Conservation (phyloP, 2,329 filamentous ascomycete species). For the Piedraia hortae region DNA sequence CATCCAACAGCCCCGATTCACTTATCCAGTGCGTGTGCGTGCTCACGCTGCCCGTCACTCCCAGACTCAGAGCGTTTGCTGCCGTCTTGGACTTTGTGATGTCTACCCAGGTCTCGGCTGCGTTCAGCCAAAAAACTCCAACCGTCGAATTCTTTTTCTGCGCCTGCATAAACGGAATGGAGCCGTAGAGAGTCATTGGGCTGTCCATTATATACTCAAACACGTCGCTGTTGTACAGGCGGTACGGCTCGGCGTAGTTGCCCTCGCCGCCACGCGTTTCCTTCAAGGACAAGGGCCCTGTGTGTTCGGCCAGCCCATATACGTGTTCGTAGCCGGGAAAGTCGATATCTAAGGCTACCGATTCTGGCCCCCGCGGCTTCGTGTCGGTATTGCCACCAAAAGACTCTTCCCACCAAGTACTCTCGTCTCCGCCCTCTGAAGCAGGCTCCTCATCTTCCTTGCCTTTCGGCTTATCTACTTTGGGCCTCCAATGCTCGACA, state of each 20-base stretch:
- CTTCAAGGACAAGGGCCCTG: constrained; percentile 64
- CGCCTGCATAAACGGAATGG: constrained; percentile 93
- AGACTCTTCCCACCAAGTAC: constrained; percentile 91
- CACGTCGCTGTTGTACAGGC: constrained; percentile 86
- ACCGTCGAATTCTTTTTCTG: constrained; percentile 83
- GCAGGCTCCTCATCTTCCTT: constrained; percentile 27
- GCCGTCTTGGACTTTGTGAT: constrained; percentile 53
- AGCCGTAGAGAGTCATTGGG: constrained; percentile 94
- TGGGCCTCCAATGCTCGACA: constrained; percentile 81
- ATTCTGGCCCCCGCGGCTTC: constrained; percentile 87
- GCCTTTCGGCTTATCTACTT: constrained; percentile 41
- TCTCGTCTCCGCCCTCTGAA: constrained; percentile 35
- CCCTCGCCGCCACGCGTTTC: constrained; percentile 72
- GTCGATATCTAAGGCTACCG: constrained; percentile 66
- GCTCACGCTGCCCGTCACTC: constrained; percentile 37
- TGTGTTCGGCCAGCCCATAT: constrained; percentile 81
- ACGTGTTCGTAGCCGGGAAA: constrained; percentile 84
- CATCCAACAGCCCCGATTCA: constrained; percentile 64
- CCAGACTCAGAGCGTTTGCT: constrained; percentile 51
- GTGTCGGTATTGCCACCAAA: constrained; percentile 89
- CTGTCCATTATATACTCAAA: constrained; percentile 95
- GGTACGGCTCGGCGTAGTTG: constrained; percentile 69
- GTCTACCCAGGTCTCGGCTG: constrained; percentile 91
- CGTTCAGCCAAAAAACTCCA: constrained; percentile 92
- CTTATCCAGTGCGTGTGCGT: constrained; percentile 95